Evolutionary conservation across 129 eudicot species (phyloP).

Genomic region (Deinandra increscens): DNA sequence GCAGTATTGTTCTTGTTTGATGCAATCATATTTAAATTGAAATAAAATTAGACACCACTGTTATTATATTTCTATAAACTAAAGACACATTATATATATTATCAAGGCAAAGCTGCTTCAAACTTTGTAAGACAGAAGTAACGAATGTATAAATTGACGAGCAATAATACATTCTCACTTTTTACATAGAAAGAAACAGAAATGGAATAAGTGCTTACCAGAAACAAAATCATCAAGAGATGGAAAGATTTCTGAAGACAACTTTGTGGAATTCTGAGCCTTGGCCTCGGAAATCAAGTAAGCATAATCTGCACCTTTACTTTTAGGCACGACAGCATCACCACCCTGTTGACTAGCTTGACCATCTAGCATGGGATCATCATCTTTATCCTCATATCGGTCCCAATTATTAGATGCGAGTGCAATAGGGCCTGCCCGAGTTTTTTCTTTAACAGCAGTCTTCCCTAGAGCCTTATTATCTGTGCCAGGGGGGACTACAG

Average conservation of each 20-base stretch:
- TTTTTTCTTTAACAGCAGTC: conserved; percentile 33
- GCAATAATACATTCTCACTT: not conserved
- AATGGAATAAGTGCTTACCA: conserved; percentile 40
- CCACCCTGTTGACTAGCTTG: conserved; percentile 37
- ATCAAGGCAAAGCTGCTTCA: no score
- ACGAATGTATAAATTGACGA: not conserved
- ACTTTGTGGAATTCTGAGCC: conserved; percentile 41
- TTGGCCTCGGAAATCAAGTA: conserved; percentile 72
- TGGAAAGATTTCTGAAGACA: conserved; percentile 34
- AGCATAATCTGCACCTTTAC: conserved; percentile 84
- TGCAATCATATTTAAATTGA: no score
- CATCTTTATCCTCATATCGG: conserved; percentile 59
- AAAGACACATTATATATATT: no score
- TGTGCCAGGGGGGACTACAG: conserved; percentile 31
- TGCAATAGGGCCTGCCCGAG: conserved; percentile 31
- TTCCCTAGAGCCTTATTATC: conserved; percentile 40
- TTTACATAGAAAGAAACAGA: not conserved
- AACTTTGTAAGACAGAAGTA: no score
- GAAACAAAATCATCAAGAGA: conserved; percentile 51
- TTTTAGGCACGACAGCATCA: conserved; percentile 61
- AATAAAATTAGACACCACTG: no score
- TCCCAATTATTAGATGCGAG: conserved; percentile 93
- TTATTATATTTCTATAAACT: no score
- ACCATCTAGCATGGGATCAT: conserved; percentile 35
- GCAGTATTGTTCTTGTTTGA: no score